A percentile compares a stretch with the other conserved stretches of the same genome.
Evolutionary conservation across 768 basidiomycete genomes (phyloP).

Genomic region (Russula emetica): DNA sequence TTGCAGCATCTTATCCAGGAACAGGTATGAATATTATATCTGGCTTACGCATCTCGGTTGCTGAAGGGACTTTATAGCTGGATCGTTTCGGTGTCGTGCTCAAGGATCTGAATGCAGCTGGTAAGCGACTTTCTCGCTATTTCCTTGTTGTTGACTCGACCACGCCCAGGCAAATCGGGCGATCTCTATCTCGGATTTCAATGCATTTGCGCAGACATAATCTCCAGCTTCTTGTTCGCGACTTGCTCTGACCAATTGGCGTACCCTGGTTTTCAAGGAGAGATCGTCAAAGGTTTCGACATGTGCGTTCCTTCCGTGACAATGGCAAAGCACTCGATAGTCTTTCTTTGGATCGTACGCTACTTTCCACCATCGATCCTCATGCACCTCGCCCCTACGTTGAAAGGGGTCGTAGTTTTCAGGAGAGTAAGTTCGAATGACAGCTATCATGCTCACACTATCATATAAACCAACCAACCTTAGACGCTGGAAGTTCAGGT

Average conservation of each 20-base stretch:
- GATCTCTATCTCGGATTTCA: constrained; percentile 43
- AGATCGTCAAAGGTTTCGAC: constrained; percentile 36
- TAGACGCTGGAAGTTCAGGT: constrained; percentile 13
- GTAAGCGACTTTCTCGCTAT: not conserved
- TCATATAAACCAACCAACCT: not conserved
- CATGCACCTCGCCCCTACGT: not conserved
- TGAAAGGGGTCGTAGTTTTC: not conserved
- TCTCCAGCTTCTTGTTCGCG: constrained; percentile 42
- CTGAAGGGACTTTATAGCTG: constrained; percentile 31
- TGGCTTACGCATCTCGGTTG: not conserved
- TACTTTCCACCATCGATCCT: constrained; percentile 5
- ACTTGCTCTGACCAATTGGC: constrained; percentile 35
- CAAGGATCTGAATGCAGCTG: constrained; percentile 8
- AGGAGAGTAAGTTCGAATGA: not conserved
- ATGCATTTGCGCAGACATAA: constrained; percentile 42
- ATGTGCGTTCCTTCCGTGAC: constrained; percentile 31
- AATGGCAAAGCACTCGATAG: not conserved
- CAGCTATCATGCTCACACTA: not conserved
- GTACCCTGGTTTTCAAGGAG: constrained; percentile 36
- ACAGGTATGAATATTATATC: constrained; percentile 29
- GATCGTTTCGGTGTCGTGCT: constrained; percentile 32
- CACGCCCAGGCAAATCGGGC: constrained; percentile 26
- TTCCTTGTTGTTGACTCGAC: not conserved
- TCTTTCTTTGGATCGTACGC: constrained; percentile 7
- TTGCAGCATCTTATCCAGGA: constrained; percentile 37